These are phyloP conservation scores for Prunus salicina DNA, from an alignment of 306 rosid genomes.

Conservation along the genomic window DNA sequence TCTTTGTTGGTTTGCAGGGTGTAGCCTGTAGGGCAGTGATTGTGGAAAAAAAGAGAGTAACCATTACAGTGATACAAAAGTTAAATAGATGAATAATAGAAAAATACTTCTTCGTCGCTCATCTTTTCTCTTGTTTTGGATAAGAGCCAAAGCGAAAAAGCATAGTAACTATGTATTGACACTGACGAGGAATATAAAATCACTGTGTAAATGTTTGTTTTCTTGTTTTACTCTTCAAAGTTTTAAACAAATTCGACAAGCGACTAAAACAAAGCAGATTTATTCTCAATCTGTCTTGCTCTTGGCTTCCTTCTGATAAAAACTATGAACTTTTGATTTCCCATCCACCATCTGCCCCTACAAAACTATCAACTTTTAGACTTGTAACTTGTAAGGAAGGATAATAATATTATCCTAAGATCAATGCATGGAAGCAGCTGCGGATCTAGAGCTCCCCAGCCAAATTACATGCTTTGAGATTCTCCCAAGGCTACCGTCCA, in stretches of 20 bases:
- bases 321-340: not conserved
- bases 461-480: not conserved
- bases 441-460: not conserved
- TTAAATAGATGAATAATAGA: too few relatives aligned
- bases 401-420: not conserved
- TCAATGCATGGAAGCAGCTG: not conserved
- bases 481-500: slow-evolving; percentile 5
- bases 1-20: too few relatives aligned
- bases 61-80: too few relatives aligned
- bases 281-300: not conserved
- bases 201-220: not conserved
- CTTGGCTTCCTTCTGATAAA: not conserved
- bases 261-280: not conserved
- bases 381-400: not conserved
- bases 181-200: not conserved
- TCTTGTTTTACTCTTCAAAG: not conserved
- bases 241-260: not conserved
- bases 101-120: too few relatives aligned
- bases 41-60: too few relatives aligned
- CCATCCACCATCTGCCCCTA: not conserved
- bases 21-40: too few relatives aligned
- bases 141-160: not conserved
- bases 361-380: not conserved
- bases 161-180: not conserved
- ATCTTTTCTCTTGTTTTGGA: too few relatives aligned